phyloP scores from a whole-genome alignment of 768 basidiomycete genomes.

The Hygrophorus pudorinus region DNA sequence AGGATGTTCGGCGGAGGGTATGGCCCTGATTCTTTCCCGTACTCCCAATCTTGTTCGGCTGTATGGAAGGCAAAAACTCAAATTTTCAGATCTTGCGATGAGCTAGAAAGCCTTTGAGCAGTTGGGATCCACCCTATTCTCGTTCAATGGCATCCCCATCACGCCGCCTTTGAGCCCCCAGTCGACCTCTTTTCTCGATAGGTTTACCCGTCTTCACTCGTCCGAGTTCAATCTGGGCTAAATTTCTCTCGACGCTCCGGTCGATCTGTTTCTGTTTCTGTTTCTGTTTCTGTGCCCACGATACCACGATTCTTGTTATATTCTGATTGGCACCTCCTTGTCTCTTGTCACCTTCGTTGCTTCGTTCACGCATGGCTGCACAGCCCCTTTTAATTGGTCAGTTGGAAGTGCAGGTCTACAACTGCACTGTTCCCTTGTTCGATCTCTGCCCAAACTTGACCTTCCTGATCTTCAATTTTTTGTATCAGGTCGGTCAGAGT shows the following conservation, averaged over 20 bases:
- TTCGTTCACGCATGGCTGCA: too few species aligned
- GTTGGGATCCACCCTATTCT: not conserved
- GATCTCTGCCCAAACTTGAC: not conserved
- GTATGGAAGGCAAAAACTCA: not conserved
- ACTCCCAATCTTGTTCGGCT: not conserved
- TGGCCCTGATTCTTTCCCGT: not conserved
- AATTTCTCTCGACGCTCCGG: not conserved
- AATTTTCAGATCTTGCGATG: not conserved
- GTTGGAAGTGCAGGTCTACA: too few species aligned
- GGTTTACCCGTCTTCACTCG: constrained; percentile 1
- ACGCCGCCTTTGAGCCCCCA: too few species aligned
- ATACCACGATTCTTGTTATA: too few species aligned
- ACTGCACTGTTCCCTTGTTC: not conserved
- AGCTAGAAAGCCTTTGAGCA: not conserved
- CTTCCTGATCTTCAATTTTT: not conserved
- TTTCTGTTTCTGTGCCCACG: not conserved
- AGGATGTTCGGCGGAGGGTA: too few species aligned
- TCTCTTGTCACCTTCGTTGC: not conserved
- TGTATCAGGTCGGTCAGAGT: not conserved
- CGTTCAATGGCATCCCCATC: not conserved
- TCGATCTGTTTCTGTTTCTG: not conserved
- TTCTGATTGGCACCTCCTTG: not conserved
- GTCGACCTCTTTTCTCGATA: not conserved
- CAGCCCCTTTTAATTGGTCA: too few species aligned
- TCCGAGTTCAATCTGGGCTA: not conserved